phyloP scores from a whole-genome alignment of 805 yeast species.

The Kuraishia piskuri region DNA sequence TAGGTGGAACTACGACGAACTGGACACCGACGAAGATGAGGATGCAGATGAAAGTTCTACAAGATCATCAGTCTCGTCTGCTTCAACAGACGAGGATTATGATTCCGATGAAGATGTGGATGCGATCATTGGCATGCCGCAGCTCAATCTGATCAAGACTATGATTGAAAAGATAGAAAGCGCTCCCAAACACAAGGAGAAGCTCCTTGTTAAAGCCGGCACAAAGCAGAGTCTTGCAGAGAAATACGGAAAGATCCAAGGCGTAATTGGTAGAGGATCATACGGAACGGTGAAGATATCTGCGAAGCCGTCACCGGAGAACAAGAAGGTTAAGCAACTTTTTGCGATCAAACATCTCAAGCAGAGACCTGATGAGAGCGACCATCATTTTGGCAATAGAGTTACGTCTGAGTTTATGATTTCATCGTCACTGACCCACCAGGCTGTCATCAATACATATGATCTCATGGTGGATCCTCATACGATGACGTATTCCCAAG shows the following conservation, averaged over 20 bases:
- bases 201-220: conserved; percentile 12
- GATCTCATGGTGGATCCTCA: conserved; percentile 72
- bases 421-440: conserved; percentile 66
- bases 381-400: conserved; percentile 53
- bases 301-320: conserved; percentile 29
- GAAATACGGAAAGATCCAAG: conserved; percentile 44
- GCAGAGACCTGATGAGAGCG: conserved; percentile 48
- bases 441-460: conserved; percentile 67
- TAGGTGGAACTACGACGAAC: conserved; percentile 29
- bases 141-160: conserved; percentile 37
- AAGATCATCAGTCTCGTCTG: conserved; percentile 10
- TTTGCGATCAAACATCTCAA: conserved; percentile 77
- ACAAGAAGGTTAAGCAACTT: conserved; percentile 31
- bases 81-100: conserved; percentile 23
- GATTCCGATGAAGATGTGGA: conserved; percentile 31
- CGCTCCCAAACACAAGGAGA: conserved; percentile 25
- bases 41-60: conserved; percentile 5
- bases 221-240: conserved; percentile 27
- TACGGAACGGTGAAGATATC: conserved; percentile 39
- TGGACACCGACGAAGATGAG: conserved; percentile 16
- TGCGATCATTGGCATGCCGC: conserved; percentile 42
- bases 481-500: conserved; percentile 69
- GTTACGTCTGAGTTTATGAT: conserved; percentile 88
- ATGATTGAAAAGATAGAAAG: conserved; percentile 38
- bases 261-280: conserved; percentile 39